Percentiles rank a stretch among this genome's conserved stretches.
Evolutionary conservation across 352 stramenopile species (phyloP).

Genomic region (Pythium aristosporum): DNA sequence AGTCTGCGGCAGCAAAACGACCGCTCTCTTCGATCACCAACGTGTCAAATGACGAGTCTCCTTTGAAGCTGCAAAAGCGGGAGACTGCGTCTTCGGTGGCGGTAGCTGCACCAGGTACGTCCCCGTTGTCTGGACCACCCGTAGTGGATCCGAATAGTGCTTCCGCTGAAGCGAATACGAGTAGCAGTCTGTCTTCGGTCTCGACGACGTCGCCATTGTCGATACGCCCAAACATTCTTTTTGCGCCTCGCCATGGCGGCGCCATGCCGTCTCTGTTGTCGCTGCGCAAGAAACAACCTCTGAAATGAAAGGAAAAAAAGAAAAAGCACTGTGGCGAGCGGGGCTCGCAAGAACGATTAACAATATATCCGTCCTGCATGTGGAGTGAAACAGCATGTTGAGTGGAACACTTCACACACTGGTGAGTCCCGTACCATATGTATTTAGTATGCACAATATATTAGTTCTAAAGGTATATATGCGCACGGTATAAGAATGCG

Average conservation of each 20-base stretch:
- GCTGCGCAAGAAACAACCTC: conserved; percentile 17
- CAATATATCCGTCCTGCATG: too few species aligned
- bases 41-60: not conserved
- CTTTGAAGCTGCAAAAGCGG: conserved; percentile 13
- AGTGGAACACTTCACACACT: too few species aligned
- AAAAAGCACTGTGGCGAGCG: not conserved
- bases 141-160: conserved; percentile 1
- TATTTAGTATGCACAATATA: too few species aligned
- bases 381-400: too few species aligned
- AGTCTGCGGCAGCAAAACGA: conserved; percentile 8
- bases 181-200: conserved; percentile 3
- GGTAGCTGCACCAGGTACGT: conserved; percentile 21
- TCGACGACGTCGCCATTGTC: conserved; percentile 4
- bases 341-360: not conserved
- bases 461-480: too few species aligned
- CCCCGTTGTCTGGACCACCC: not conserved
- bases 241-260: conserved; percentile 50
- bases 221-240: conserved; percentile 38
- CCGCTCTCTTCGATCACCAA: not conserved
- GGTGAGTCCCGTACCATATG: too few species aligned
- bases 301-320: conserved; percentile 8
- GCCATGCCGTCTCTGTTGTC: conserved; percentile 47
- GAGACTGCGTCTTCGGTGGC: not conserved
- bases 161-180: not conserved
- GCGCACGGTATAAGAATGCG: too few species aligned